Evolutionary conservation across 2,329 filamentous ascomycete species (phyloP).

Genomic region (Nannizzia gypsea): DNA sequence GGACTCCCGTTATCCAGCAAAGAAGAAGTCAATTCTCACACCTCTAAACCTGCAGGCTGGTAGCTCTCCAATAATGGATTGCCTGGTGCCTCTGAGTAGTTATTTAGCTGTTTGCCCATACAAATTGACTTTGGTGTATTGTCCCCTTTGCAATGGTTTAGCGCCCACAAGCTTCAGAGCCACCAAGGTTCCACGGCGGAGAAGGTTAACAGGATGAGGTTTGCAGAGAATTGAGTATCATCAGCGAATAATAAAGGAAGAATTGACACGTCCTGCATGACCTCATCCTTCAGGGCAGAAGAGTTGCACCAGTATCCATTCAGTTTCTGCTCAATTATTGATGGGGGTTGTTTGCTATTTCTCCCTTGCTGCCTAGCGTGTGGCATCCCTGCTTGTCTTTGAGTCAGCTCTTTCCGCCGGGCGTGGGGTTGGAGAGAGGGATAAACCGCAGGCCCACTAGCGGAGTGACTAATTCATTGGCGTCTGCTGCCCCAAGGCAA

Average conservation of each 20-base stretch:
- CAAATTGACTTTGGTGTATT: neutral
- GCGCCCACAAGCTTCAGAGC: neutral
- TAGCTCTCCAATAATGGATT: neutral
- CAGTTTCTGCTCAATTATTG: neutral
- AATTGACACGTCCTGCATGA: neutral
- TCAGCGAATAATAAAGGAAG: neutral
- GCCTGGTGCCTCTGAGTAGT: no score
- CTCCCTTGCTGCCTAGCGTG: neutral
- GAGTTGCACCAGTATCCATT: neutral
- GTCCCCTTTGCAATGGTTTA: neutral
- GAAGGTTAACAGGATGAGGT: neutral
- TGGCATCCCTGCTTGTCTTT: neutral
- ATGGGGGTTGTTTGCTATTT: neutral
- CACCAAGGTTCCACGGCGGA: neutral
- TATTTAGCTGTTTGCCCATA: neutral
- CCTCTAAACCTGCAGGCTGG: neutral
- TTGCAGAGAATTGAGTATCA: neutral
- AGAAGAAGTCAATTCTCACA: neutral
- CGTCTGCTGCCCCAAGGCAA: neutral
- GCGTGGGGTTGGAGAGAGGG: neutral
- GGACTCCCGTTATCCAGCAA: no score
- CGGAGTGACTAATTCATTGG: neutral
- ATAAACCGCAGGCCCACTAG: neutral
- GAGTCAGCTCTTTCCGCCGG: neutral
- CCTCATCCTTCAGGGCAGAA: neutral